Conservation (phyloP, 2,329 filamentous ascomycete genomes). For the Pestalotiopsis sp. region DNA sequence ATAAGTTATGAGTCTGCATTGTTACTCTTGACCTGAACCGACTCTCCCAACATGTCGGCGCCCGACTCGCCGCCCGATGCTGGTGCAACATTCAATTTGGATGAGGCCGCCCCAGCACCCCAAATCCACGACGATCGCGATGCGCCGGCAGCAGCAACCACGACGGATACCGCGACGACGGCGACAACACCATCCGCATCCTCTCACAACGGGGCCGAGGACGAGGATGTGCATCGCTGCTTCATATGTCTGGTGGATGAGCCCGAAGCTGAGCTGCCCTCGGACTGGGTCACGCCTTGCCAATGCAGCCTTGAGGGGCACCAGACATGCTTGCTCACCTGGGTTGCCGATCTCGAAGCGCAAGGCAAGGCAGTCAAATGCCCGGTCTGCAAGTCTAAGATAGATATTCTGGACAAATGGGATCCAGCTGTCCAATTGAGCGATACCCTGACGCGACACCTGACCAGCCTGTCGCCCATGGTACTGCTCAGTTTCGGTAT, state of each 20-base stretch:
- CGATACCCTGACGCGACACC: constrained; percentile 57
- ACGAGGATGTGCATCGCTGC: constrained; percentile 47
- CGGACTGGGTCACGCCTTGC: constrained; percentile 83
- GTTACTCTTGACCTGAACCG: not conserved
- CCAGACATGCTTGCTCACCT: constrained; percentile 82
- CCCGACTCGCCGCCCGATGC: not conserved
- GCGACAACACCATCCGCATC: not conserved
- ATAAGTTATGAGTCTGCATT: not conserved
- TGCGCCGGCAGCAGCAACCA: not conserved
- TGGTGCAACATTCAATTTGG: not conserved
- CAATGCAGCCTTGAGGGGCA: constrained; percentile 90
- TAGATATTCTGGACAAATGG: constrained; percentile 74
- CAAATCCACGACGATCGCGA: constrained; percentile 19
- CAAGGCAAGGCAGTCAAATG: constrained; percentile 72
- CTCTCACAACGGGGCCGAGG: constrained; percentile 10
- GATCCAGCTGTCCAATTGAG: constrained; percentile 73
- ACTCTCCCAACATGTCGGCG: constrained; percentile 8
- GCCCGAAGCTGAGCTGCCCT: constrained; percentile 48
- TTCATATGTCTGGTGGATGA: constrained; percentile 67
- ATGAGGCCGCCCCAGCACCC: constrained; percentile 18
- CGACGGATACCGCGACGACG: not conserved
- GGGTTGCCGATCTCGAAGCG: constrained; percentile 87
- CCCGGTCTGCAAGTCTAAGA: constrained; percentile 86
- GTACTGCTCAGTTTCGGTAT: constrained; percentile 66
- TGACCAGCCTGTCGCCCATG: constrained; percentile 60